phyloP scores from a whole-genome alignment of 345 rosid species.

The Anacardium occidentale region DNA sequence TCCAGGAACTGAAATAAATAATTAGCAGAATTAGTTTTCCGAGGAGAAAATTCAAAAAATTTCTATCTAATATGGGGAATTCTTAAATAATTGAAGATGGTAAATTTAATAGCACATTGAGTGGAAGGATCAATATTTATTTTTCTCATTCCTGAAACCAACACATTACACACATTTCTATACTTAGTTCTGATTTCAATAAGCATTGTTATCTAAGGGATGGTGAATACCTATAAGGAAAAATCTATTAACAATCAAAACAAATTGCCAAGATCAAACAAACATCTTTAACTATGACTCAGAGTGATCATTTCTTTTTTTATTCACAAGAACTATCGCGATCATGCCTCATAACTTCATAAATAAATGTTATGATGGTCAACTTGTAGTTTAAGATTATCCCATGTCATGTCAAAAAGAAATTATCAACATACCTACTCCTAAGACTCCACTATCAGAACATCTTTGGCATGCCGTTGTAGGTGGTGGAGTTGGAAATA shows the following conservation, averaged over 20 bases:
- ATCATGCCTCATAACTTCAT: background rate
- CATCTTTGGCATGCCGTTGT: slow-evolving; percentile 83
- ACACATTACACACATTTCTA: background rate
- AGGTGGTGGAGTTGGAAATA: slow-evolving; percentile 85
- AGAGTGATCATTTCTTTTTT: background rate
- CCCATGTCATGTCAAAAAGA: background rate
- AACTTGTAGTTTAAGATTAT: background rate
- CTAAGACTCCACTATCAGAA: slow-evolving; percentile 83
- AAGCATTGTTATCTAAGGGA: background rate
- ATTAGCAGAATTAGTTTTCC: slow-evolving; percentile 1
- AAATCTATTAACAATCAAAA: background rate
- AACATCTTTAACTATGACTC: background rate
- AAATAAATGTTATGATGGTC: background rate
- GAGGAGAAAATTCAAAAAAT: background rate
- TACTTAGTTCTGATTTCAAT: background rate
- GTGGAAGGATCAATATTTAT: background rate
- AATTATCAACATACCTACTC: slow-evolving; percentile 58
- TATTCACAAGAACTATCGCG: background rate
- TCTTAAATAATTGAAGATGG: background rate
- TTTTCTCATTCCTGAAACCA: background rate
- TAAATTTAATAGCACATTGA: no score
- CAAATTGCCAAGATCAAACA: background rate
- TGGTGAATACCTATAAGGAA: background rate
- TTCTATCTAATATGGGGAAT: background rate
- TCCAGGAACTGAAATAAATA: slow-evolving; percentile 69